Evolutionary conservation across 1,139 yeast genomes (phyloP).

Genomic region (Blastobotrys serpentis): DNA sequence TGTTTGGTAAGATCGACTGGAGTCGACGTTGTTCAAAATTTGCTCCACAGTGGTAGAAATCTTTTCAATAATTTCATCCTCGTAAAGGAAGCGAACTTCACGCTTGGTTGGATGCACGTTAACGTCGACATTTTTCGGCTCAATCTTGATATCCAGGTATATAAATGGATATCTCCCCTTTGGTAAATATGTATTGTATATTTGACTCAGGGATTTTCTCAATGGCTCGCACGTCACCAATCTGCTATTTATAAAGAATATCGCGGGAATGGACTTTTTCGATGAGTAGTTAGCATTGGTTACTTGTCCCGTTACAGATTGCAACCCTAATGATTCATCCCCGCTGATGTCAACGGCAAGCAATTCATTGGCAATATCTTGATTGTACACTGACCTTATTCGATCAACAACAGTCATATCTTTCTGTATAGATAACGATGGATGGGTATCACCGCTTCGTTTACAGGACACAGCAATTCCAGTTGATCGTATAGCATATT

Average conservation of each 20-base stretch:
- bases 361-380: slow-evolving; percentile 64
- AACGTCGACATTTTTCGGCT: slow-evolving; percentile 77
- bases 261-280: slow-evolving; percentile 64
- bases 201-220: slow-evolving; percentile 62
- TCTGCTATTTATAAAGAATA: slow-evolving; percentile 82
- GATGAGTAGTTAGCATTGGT: slow-evolving; percentile 71
- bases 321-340: slow-evolving; percentile 20
- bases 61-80: slow-evolving; percentile 76
- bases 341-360: slow-evolving; percentile 39
- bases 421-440: slow-evolving; percentile 27
- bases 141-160: slow-evolving; percentile 64
- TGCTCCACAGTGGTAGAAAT: slow-evolving; percentile 54
- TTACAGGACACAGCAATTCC: slow-evolving; percentile 77
- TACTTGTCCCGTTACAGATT: slow-evolving; percentile 57
- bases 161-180: slow-evolving; percentile 79
- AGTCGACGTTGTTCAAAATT: slow-evolving; percentile 58
- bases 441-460: slow-evolving; percentile 58
- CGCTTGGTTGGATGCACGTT: slow-evolving; percentile 95
- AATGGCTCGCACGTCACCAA: slow-evolving; percentile 81
- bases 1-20: slow-evolving; percentile 66
- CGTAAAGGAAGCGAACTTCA: slow-evolving; percentile 82
- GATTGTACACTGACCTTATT: slow-evolving; percentile 72
- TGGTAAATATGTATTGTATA: slow-evolving; percentile 69
- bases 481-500: slow-evolving; percentile 74
- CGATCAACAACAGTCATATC: slow-evolving; percentile 50